These are phyloP conservation scores for Trichoderma gamsii DNA, from an alignment of 495 filamentous ascomycete genomes.

Conservation along the genomic window DNA sequence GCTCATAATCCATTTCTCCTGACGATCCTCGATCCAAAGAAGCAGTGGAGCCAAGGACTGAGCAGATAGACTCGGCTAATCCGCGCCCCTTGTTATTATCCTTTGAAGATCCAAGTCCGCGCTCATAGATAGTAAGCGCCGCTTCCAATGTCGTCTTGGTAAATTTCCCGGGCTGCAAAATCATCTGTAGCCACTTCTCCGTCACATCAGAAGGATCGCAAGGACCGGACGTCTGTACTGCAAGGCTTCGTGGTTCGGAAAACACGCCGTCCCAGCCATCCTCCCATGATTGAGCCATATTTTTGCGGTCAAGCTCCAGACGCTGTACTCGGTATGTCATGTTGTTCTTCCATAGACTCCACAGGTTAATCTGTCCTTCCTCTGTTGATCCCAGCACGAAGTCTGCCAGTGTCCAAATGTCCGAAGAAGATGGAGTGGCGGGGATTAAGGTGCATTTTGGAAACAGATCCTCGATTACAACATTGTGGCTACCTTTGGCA, in stretches of 20 bases:
- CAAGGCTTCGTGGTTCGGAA: constrained; percentile 53
- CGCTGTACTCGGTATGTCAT: constrained; percentile 66
- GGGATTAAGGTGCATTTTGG: constrained; percentile 58
- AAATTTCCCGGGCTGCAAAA: constrained; percentile 77
- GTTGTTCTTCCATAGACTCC: constrained; percentile 86
- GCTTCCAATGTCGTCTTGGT: constrained; percentile 73
- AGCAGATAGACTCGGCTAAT: constrained; percentile 60
- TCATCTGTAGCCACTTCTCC: constrained; percentile 64
- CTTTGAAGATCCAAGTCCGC: constrained; percentile 42
- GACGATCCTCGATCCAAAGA: constrained; percentile 52
- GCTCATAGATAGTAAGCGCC: constrained; percentile 67
- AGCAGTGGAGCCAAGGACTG: constrained; percentile 58
- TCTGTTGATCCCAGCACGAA: constrained; percentile 57
- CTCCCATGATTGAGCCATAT: constrained; percentile 52
- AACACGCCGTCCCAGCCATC: constrained; percentile 67
- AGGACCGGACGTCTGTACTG: constrained; percentile 47
- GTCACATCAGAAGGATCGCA: constrained; percentile 59
- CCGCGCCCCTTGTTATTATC: constrained; percentile 37
- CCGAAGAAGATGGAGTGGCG: constrained; percentile 59
- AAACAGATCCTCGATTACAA: constrained; percentile 66
- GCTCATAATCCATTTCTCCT: constrained; percentile 64
- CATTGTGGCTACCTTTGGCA: constrained; percentile 52
- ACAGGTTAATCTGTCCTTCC: constrained; percentile 51
- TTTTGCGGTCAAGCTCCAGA: constrained; percentile 32
- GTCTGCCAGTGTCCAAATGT: constrained; percentile 82